phyloP scores from a whole-genome alignment of 1,284 basidiomycete genomes.

The Puccinia hordei region DNA sequence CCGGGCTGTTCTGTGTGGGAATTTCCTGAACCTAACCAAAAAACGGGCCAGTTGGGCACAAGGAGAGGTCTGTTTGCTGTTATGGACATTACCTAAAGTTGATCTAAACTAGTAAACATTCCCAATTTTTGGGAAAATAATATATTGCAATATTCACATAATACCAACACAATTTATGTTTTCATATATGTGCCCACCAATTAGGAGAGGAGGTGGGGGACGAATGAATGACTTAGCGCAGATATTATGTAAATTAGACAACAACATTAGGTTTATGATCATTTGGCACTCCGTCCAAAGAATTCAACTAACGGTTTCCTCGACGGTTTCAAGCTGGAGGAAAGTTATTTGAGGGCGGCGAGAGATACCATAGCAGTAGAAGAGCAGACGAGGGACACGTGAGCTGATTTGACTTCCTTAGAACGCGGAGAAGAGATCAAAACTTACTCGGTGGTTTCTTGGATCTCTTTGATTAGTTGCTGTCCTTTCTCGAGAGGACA shows the following conservation, averaged over 20 bases:
- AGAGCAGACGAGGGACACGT: background rate
- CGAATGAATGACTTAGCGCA: background rate
- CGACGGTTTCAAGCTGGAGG: constrained; percentile 34
- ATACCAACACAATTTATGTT: too few relatives aligned
- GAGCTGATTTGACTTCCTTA: background rate
- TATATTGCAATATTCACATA: too few relatives aligned
- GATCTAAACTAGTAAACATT: too few relatives aligned
- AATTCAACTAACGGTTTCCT: constrained; percentile 47
- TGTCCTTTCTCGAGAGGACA: constrained; percentile 75
- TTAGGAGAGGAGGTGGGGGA: too few relatives aligned
- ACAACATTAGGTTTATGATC: background rate
- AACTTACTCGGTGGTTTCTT: constrained; percentile 39
- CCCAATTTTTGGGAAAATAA: too few relatives aligned
- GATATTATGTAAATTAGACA: background rate
- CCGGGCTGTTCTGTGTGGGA: too few relatives aligned
- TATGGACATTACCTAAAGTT: too few relatives aligned
- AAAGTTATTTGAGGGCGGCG: background rate
- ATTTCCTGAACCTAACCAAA: too few relatives aligned
- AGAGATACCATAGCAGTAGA: background rate
- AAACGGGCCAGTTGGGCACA: too few relatives aligned
- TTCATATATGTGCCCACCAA: too few relatives aligned
- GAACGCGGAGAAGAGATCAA: background rate
- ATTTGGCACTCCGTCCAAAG: constrained; percentile 36
- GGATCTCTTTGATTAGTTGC: constrained; percentile 27
- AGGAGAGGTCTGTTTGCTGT: too few relatives aligned